Percentiles rank a stretch among this genome's conserved stretches.
These are phyloP conservation scores for Eucalyptus lansdowneana DNA, from an alignment of 345 rosid species.

Conservation along the genomic window DNA sequence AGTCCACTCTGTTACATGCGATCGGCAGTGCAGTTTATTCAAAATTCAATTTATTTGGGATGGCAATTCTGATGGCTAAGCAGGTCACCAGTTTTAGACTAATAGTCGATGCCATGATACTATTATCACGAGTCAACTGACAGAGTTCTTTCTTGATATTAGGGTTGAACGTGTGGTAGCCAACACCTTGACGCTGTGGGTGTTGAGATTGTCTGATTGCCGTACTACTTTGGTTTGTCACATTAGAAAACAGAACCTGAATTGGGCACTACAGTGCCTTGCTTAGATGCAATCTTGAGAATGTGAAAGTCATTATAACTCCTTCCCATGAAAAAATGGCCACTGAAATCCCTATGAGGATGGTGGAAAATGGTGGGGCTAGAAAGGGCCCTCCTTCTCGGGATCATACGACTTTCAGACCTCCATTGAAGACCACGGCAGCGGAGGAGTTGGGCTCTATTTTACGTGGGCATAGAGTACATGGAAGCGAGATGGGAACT, in stretches of 20 bases:
- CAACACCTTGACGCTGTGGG: neutral
- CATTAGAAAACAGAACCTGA: neutral
- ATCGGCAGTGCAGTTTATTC: neutral
- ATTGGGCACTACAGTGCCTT: neutral
- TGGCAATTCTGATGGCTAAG: neutral
- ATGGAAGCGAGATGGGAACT: slow-evolving; percentile 20
- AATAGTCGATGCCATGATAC: neutral
- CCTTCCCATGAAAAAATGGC: slow-evolving; percentile 24
- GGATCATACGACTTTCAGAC: slow-evolving; percentile 37
- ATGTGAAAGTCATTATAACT: neutral
- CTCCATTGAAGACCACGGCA: slow-evolving; percentile 40
- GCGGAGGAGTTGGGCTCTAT: slow-evolving; percentile 71
- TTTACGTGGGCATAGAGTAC: slow-evolving; percentile 48
- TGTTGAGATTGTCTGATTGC: neutral
- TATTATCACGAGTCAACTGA: neutral
- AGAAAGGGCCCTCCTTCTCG: slow-evolving; percentile 49
- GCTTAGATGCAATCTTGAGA: neutral
- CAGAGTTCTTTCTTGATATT: neutral
- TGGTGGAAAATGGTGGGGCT: slow-evolving; percentile 49
- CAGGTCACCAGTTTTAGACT: neutral
- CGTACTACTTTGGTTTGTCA: neutral
- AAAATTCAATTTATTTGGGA: neutral
- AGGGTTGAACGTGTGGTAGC: neutral
- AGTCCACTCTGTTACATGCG: neutral
- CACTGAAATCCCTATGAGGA: slow-evolving; percentile 78